These are phyloP conservation scores for Pyrenochaeta sp. DNA, from an alignment of 2,329 filamentous ascomycete species.

Conservation along the genomic window DNA sequence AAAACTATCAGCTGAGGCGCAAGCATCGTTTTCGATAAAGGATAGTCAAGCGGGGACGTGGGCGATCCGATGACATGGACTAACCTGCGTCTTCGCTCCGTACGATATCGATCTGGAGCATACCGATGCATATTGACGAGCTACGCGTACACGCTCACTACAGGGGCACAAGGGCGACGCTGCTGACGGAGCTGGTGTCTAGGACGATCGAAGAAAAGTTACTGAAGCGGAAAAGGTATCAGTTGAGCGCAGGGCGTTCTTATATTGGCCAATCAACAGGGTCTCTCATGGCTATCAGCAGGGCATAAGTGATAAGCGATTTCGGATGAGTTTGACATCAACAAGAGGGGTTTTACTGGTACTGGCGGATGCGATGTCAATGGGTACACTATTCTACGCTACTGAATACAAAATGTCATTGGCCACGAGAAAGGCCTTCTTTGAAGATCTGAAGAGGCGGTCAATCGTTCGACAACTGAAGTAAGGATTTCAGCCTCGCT, in stretches of 20 bases:
- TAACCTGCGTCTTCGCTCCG: neutral
- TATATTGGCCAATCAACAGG: slow-evolving; percentile 7
- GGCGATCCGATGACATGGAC: slow-evolving; percentile 5
- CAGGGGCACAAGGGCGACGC: neutral
- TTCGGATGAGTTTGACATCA: neutral
- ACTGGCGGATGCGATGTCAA: neutral
- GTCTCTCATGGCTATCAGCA: slow-evolving; percentile 2
- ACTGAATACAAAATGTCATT: too few species aligned
- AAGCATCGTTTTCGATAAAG: neutral
- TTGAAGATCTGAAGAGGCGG: neutral
- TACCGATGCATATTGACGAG: slow-evolving; percentile 3
- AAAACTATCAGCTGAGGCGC: neutral
- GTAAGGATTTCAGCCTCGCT: neutral
- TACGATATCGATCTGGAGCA: neutral
- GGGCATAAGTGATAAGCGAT: neutral
- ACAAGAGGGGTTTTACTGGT: neutral
- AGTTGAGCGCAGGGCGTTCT: neutral
- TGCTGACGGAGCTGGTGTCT: neutral
- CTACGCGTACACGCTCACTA: slow-evolving; percentile 5
- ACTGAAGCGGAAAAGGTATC: slow-evolving; percentile 1
- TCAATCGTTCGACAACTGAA: neutral
- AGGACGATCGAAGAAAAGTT: neutral
- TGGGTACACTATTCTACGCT: neutral
- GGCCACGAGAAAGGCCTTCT: neutral
- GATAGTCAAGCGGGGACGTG: neutral